Conservation (phyloP, 2,329 filamentous ascomycete species). For the Penicillium verrucosum region DNA sequence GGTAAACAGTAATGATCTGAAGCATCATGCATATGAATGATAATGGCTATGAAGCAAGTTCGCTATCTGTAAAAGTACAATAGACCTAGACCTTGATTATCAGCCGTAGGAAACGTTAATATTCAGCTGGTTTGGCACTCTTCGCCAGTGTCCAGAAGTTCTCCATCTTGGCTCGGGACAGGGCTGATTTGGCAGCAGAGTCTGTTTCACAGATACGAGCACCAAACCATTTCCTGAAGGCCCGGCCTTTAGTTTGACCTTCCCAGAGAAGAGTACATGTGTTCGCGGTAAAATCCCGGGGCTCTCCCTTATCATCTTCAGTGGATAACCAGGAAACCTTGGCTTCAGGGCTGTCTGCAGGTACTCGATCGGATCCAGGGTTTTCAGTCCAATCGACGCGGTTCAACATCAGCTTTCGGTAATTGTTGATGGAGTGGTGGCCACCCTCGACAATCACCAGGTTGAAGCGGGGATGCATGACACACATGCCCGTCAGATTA, state of each 20-base stretch:
- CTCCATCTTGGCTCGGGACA: constrained; percentile 83
- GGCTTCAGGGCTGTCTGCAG: constrained; percentile 58
- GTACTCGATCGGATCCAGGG: constrained; percentile 59
- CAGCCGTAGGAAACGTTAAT: constrained; percentile 9
- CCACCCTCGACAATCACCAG: constrained; percentile 91
- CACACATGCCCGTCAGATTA: constrained; percentile 80
- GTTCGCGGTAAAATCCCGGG: constrained; percentile 80
- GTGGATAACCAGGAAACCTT: constrained; percentile 72
- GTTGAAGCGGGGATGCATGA: constrained; percentile 86
- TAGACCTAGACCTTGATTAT: neutral
- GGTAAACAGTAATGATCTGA: neutral
- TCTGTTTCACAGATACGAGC: constrained; percentile 88
- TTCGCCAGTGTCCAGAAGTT: constrained; percentile 93
- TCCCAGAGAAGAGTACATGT: constrained; percentile 84
- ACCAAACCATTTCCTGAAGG: constrained; percentile 83
- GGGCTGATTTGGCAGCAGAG: constrained; percentile 74
- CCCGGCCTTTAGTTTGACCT: constrained; percentile 75
- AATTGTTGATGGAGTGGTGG: constrained; percentile 73
- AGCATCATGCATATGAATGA: constrained; percentile 2
- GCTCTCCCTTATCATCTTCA: constrained; percentile 70
- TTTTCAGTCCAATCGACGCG: constrained; percentile 96
- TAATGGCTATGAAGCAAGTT: constrained; percentile 2
- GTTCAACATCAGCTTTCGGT: constrained; percentile 89
- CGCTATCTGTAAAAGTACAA: constrained; percentile 9
- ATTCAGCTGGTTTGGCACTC: constrained; percentile 48